Evolutionary conservation across 2,329 filamentous ascomycete species (phyloP).

Genomic region (Fusarium zealandicum): DNA sequence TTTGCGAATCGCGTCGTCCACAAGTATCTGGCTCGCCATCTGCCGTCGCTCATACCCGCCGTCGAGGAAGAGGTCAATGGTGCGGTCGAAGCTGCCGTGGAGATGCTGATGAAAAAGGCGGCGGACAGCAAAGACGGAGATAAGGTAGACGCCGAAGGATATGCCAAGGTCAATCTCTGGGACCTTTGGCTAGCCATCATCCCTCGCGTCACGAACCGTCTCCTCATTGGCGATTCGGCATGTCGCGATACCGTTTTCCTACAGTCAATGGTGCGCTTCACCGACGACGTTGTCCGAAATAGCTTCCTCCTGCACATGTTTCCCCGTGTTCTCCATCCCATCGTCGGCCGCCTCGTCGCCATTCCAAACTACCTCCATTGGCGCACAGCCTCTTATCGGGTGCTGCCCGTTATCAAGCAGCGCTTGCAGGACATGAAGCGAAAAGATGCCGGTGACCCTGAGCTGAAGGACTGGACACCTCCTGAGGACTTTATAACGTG

Average conservation of each 20-base stretch:
- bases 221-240: slow-evolving; percentile 50
- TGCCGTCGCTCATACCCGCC: slow-evolving; percentile 49
- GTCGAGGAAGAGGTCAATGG: slow-evolving; percentile 51
- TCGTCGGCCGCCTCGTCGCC: slow-evolving; percentile 55
- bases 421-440: slow-evolving; percentile 56
- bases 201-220: slow-evolving; percentile 52
- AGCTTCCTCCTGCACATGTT: slow-evolving; percentile 55
- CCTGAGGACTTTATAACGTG: slow-evolving; percentile 66
- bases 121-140: slow-evolving; percentile 8
- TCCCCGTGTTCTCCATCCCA: slow-evolving; percentile 56
- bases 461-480: slow-evolving; percentile 50
- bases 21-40: slow-evolving; percentile 52
- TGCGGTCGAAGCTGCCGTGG: slow-evolving; percentile 48
- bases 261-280: slow-evolving; percentile 56
- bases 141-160: slow-evolving; percentile 44
- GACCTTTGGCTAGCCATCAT: slow-evolving; percentile 53
- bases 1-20: slow-evolving; percentile 54
- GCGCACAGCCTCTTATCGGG: slow-evolving; percentile 50
- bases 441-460: slow-evolving; percentile 50
- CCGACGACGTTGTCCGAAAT: slow-evolving; percentile 56
- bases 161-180: slow-evolving; percentile 54
- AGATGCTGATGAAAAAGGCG: slow-evolving; percentile 17
- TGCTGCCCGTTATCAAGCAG: slow-evolving; percentile 57
- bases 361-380: slow-evolving; percentile 58
- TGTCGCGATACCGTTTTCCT: slow-evolving; percentile 56